A percentile compares a stretch with the other conserved stretches of the same genome.
Evolutionary conservation across 2,329 filamentous ascomycete genomes (phyloP).

Genomic region (Incumbomyces lentus): DNA sequence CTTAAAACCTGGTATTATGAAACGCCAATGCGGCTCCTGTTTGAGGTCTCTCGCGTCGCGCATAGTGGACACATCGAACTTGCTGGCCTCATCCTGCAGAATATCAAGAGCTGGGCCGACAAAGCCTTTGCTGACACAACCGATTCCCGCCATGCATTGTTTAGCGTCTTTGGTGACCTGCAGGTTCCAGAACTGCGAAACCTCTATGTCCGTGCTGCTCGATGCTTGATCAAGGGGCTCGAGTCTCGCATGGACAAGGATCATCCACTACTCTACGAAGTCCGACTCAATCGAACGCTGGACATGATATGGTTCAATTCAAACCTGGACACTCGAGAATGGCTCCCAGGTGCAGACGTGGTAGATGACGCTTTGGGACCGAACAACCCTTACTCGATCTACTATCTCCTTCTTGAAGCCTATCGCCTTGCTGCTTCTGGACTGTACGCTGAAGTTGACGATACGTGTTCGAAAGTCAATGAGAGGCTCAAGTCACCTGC

Average conservation of each 20-base stretch:
- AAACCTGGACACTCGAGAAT: slow-evolving; percentile 9
- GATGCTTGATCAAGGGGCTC: slow-evolving; percentile 12
- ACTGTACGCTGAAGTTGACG: background rate
- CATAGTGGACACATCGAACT: slow-evolving; percentile 10
- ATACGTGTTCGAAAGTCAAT: slow-evolving; percentile 4
- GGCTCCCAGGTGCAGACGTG: slow-evolving; percentile 10
- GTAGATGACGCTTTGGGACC: slow-evolving; percentile 10
- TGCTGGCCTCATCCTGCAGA: slow-evolving; percentile 6
- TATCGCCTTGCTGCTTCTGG: slow-evolving; percentile 12
- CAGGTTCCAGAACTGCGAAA: slow-evolving; percentile 9
- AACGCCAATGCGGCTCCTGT: slow-evolving; percentile 14
- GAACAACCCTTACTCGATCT: slow-evolving; percentile 10
- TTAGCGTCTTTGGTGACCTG: slow-evolving; percentile 12
- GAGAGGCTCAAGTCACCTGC: slow-evolving; percentile 7
- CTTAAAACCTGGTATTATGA: slow-evolving; percentile 17
- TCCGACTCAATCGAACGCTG: slow-evolving; percentile 14
- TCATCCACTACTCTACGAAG: slow-evolving; percentile 12
- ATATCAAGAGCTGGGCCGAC: slow-evolving; percentile 10
- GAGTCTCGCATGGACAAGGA: slow-evolving; percentile 12
- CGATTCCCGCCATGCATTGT: slow-evolving; percentile 12
- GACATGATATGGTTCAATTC: slow-evolving; percentile 14
- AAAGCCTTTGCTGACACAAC: slow-evolving; percentile 7
- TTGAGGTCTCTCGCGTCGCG: slow-evolving; percentile 13
- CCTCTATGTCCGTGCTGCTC: slow-evolving; percentile 11
- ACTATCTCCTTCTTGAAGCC: slow-evolving; percentile 13